Base-by-base conservation (phyloP, 2,329 filamentous ascomycete genomes). In the Aspergillus luchuensis region DNA sequence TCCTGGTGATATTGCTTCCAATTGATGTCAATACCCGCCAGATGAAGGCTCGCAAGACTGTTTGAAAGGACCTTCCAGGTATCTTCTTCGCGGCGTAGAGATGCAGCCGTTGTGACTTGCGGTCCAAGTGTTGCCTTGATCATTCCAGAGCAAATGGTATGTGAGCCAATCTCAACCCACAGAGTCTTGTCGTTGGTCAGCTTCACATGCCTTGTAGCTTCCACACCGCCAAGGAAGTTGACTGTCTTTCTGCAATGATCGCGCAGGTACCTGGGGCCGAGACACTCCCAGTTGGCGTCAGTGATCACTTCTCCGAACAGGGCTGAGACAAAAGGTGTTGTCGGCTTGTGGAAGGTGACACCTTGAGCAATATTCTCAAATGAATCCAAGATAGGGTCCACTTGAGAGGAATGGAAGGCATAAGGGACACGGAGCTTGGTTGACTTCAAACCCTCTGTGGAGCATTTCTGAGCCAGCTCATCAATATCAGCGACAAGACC, bases 171-270 rank as follows among this genome's bases (percentile, higher is more conserved):
- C 83, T 92, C 90, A 59, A 92, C 79, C 86, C 87, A 91, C 21
- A 89, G 81, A 13, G 88, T 90, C 78, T 89, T 88, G 66, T 88
- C 87, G 63, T 88, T 84, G 59, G 90, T 87, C 21, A 85, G 73
- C 63, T 69, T 71, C 3, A 66, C 63, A 41, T 64, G 61, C 11
- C 55, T 55, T 10, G 58, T 58, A 2, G 76, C 72, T 39, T 78
- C 72, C 3, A 82, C 61, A 17, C 76, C 80, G 51, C 71, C 74
- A 5, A 79, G 67, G 66, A 82, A 81, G 64, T 81, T 77, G 47
- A 84, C 81, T 2, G 78, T 72, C 63, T 79, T 76, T 17, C 81
- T 74, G 56, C 76, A 78, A 59, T 79, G 76, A n/a, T 60, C 65
- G 10, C 73, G 69, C 36, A 82, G 64, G 57, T 82, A 82, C 38